Evolutionary conservation across 163 green algal genomes (phyloP), one percentile per base, ranked within the genome.

Genomic region (Chlamydomonas reinhardtii): DNA sequence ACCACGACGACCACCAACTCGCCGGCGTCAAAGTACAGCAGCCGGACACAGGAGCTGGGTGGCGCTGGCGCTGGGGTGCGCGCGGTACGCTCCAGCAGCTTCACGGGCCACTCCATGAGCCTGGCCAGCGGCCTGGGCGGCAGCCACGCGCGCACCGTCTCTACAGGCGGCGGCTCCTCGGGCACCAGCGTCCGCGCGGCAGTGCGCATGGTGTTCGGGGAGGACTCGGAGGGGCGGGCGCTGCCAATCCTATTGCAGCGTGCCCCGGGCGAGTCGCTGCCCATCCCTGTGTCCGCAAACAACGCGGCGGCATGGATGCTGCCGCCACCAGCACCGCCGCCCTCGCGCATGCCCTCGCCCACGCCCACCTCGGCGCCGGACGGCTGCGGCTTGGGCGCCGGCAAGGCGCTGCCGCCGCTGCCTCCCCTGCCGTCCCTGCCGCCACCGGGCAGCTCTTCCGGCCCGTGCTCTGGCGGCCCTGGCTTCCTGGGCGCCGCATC

Each of bases 201-300:
- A 12, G 69, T 74, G 69, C 69, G 69, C 32, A 74, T 74, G 69
- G 69, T 52, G 16, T 74, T 74, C 24, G 69, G 32, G 5, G 69
- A 74, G 19, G 69, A 74, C 22, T n/a, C 69, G 19, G 69, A 34
- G 20, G 69, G 32, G 14, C 69, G 69, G 32, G 31, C 32, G 24
- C 31, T 34, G 19, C 34, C 69, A n/a, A 52, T 74, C 69, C 16
- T 74, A 17, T 4, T 74, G 25, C 32, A 74, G 69, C 69, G 69
- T 6, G 34, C 32, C 34, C 69, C 69, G 12, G 34, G 34, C 34
- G 69, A 74, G 32, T 16, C 69, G 4, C 6, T 74, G 32, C 69
- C 69, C 8, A 74, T 74, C 34, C 34, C 32, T 11, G 69, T 74
- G 3, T 74, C 69, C 0, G 69, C 32, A 0, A 27, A 34, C 32